phyloP scores from a whole-genome alignment of 2,329 filamentous ascomycete genomes.

The Harringtonia aguacate region DNA sequence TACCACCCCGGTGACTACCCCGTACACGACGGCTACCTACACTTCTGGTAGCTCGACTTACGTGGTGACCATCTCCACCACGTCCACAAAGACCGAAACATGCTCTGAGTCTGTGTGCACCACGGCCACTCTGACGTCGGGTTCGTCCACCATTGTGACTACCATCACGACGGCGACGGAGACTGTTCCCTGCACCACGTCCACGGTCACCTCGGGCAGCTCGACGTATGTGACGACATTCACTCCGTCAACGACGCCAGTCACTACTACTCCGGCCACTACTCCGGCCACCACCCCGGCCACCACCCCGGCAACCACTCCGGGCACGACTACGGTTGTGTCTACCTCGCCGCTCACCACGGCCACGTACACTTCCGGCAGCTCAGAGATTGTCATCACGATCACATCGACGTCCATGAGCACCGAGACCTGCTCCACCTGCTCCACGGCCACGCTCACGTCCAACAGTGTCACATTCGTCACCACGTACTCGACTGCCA shows the following conservation, averaged over 20 bases:
- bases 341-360: neutral
- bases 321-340: too few relatives aligned
- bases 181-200: neutral
- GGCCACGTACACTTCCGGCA: neutral
- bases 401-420: neutral
- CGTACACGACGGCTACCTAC: neutral
- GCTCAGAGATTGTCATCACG: neutral
- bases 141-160: too few relatives aligned
- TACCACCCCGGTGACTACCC: neutral
- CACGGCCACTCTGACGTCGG: neutral
- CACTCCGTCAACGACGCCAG: slow-evolving; percentile 1
- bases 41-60: neutral
- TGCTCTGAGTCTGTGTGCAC: too few relatives aligned
- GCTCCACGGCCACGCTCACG: neutral
- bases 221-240: neutral
- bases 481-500: neutral
- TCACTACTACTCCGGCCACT: neutral
- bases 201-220: neutral
- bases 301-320: too few relatives aligned
- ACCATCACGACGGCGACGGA: neutral
- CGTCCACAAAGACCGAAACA: neutral
- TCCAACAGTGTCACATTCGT: neutral
- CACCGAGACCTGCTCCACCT: neutral
- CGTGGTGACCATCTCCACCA: too few relatives aligned
- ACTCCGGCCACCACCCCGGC: neutral